Evolutionary conservation across 345 rosid genomes (phyloP), one percentile per base, ranked within the genome.

Genomic region (Sisymbrium irio): DNA sequence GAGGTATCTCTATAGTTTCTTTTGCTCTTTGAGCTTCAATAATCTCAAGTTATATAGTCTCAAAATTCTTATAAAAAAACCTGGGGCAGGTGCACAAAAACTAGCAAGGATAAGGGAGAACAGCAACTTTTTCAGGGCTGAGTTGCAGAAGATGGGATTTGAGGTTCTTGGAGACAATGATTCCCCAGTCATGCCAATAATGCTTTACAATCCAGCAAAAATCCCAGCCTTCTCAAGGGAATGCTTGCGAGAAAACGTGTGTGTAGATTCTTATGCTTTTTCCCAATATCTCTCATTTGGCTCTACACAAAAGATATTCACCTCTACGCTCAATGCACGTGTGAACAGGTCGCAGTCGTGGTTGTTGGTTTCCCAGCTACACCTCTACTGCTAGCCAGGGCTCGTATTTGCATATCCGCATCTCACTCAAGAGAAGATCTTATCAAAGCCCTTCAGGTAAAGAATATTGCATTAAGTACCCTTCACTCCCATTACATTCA

Each of bases 141-240:
- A 90, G 79, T 77, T 95, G 73, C 87, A 84, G 74, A 92, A 92
- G 67, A 88, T 88, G 99, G 99, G 99, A 4, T 92, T 95, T 66
- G 97, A 95, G 77, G 99, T 92, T 76, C 87, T 95, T 63, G 99
- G 99, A 69, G 99, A 95, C 77, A 84, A 86, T 40, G 99, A 95
- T 81, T 95, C 99, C 35, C 98, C 99, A n/a, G 84, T 95, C 30
- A 92, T 95, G 97, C 97, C 99, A 10, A 92, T 95, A 64, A 95
- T 95, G 99, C 90, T 95, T 68, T 95, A 95, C 82, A 88, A 95
- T 79, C 97, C 98, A 17, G 97, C 96, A 11, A 92, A 95, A 80
- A 95, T 90, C 50, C 96, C 98, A 53, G 97, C 99, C 39, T 95
- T 95, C 85, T 95, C 99, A 42, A 83, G 99, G 54, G 94, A 86